phyloP scores from a whole-genome alignment of 2,329 filamentous ascomycete genomes.

The Neopestalotiopsis sp. region DNA sequence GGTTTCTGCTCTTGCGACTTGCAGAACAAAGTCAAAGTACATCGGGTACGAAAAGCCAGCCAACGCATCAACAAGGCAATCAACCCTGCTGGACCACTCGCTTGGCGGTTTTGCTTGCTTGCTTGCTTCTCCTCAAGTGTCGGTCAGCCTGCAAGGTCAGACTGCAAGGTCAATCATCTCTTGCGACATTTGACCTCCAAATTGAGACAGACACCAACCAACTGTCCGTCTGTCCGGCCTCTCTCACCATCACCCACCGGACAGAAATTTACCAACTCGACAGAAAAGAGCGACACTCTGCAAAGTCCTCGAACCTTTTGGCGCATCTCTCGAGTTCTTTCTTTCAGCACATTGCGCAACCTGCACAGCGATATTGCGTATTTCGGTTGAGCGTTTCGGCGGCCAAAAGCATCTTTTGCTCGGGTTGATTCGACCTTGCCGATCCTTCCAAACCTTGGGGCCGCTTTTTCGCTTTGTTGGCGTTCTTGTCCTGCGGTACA shows the following conservation, averaged over 20 bases:
- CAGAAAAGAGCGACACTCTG: background rate
- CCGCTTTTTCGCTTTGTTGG: conserved; percentile 3
- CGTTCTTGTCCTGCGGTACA: background rate
- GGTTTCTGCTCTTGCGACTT: background rate
- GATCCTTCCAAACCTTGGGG: conserved; percentile 6
- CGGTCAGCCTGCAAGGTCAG: conserved; percentile 1
- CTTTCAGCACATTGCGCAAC: conserved; percentile 15
- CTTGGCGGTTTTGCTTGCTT: background rate
- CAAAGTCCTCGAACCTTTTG: background rate
- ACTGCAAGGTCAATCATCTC: background rate
- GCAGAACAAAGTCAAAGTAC: background rate
- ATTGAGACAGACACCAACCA: conserved; percentile 3
- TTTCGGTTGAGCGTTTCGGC: conserved; percentile 5
- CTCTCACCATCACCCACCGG: background rate
- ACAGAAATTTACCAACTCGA: background rate
- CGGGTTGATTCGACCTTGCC: background rate
- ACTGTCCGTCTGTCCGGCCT: background rate
- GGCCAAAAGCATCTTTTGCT: conserved; percentile 9
- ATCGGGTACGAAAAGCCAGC: background rate
- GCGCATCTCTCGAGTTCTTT: background rate
- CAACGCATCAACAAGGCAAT: background rate
- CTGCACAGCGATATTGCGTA: conserved; percentile 10
- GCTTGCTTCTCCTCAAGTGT: conserved; percentile 8
- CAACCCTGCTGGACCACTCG: background rate
- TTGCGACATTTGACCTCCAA: conserved; percentile 9